Base-by-base conservation (phyloP, 208 protist genomes). In the Polymyxa betae region DNA sequence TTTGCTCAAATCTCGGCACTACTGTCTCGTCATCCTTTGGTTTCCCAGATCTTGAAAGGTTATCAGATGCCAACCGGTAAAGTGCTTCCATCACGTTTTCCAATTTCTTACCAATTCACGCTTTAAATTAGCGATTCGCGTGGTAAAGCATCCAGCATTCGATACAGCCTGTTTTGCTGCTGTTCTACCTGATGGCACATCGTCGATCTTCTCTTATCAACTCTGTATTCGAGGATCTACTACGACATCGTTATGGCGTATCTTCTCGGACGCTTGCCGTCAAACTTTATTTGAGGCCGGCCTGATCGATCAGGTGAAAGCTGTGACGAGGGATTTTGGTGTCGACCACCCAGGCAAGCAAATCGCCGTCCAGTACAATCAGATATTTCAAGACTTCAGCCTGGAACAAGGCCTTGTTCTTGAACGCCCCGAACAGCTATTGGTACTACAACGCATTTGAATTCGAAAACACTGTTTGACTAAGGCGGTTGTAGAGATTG, bases 231-330 rank as follows among this genome's bases (percentile, higher is more conserved):
- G 72, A 35, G 72, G 72, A 43, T 82, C 72, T 20, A 82, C 72
- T 38, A 82, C 72, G 16, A 82, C 10, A 5, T 35, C 72, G 35
- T 43, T 82, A 43, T 82, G n/a, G 35, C 72, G 72, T 20, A 82
- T 82, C 5, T 82, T 82, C 72, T 20, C 72, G 12, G 72, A 82
- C n/a, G 72, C 72, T 5, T 82, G 72, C n/a, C 72, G 72, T 45
- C 72, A 82, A 43, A 82, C 72, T 5, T n/a, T 82, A 43, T 82
- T 45, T 43, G 72, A 82, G 16, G 72, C 16, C 35, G 72, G 72
- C 35, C 40, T 82, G n/a, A 82, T 82, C n/a, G 40, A 35, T 35
- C 72, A 43, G n/a, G 72, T 82, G 72, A 82, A 82, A 82, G 10
- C n/a, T n/a, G 72, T 82, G 35, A n/a, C 40, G 16, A 5, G 35